phyloP scores from a whole-genome alignment of 2,329 filamentous ascomycete genomes.

The Clarireedia sp. region DNA sequence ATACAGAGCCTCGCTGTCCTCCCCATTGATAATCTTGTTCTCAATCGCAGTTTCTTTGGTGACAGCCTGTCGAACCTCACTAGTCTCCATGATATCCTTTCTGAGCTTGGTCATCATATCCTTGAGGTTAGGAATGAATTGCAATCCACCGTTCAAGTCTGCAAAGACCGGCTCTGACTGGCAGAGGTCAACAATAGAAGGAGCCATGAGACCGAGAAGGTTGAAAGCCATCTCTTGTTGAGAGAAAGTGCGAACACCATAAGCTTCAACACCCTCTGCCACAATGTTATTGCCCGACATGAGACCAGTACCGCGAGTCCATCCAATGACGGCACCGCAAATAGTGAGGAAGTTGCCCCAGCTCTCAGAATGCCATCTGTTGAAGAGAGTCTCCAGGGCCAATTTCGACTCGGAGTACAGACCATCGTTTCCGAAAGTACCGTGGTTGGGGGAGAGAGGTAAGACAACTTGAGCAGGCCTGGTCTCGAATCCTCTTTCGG shows the following conservation, averaged over 20 bases:
- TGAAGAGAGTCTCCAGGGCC: conserved; percentile 93
- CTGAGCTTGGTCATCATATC: conserved; percentile 87
- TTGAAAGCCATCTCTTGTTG: conserved; percentile 99
- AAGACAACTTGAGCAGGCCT: conserved; percentile 94
- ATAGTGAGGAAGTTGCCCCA: conserved; percentile 98
- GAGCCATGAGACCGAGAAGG: conserved; percentile 89
- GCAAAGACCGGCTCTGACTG: conserved; percentile 93
- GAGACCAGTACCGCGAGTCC: conserved; percentile 95
- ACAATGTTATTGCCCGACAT: conserved; percentile 98
- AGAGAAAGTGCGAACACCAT: conserved; percentile 95
- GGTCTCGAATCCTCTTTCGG: conserved; percentile 80
- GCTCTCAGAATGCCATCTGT: conserved; percentile 94
- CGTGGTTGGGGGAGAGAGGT: conserved; percentile 94
- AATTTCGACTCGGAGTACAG: conserved; percentile 98
- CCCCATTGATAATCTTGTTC: conserved; percentile 94
- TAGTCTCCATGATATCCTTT: conserved; percentile 90
- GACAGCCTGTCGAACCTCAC: conserved; percentile 86
- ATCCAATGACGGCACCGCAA: conserved; percentile 95
- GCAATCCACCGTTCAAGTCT: conserved; percentile 92
- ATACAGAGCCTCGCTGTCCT: conserved; percentile 84
- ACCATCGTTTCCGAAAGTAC: conserved; percentile 95
- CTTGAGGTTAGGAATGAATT: conserved; percentile 95
- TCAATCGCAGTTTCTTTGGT: conserved; percentile 94
- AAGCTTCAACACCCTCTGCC: conserved; percentile 91
- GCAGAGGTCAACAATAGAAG: conserved; percentile 88